Base-by-base conservation (phyloP, 2,329 filamentous ascomycete species). In the Cercospora zeae-maydis region DNA sequence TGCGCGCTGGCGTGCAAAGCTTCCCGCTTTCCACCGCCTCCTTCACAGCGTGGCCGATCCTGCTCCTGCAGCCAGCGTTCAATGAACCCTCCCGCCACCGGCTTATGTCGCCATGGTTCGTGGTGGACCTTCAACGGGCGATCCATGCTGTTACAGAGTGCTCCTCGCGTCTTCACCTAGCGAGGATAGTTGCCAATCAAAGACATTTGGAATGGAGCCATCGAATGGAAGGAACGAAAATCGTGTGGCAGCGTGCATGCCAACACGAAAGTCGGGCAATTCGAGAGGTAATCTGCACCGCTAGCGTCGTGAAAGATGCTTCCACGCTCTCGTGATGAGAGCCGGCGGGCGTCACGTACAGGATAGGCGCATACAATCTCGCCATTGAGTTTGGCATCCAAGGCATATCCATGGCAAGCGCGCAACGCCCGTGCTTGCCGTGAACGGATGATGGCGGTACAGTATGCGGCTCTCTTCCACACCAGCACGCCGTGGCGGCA, bases 51-150 rank as follows among this genome's bases (percentile, higher is more conserved):
- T 56, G 34, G 19, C 14, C 36, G 54, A 42, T 55, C 59, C 42
- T 49, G 59, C 55, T 59, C 47, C 56, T 63, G 34, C 53, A 52
- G 59, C 37, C 47, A 57, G 45, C 55, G 45, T 57, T 63, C 49
- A 58, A 63, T 64, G 52, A 61, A 61, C 51, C 52, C 59, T 64
- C 59, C 61, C 54, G 65, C 65, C 65, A 66, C 65, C 62, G 47
- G 49, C 53, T 31, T 21, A 16, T 34, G 16, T 31, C 31, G 49
- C 58, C 58, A 61, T 61, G 58, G 49, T 49, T 55, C 34, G 24
- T 19, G 8, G 58, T 51, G 58, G 58, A 31, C 56, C 56, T 51
- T 52, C 42, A 51, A 59, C 56, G 42, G 56, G 19, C 56, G 45
- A 59, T 47, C 56, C 56, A 59, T 49, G 42, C 39, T 52, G 56